A percentile compares a stretch with the other conserved stretches of the same genome.
Evolutionary conservation across 495 filamentous ascomycete genomes (phyloP).

Genomic region (Neurospora sublineolata): DNA sequence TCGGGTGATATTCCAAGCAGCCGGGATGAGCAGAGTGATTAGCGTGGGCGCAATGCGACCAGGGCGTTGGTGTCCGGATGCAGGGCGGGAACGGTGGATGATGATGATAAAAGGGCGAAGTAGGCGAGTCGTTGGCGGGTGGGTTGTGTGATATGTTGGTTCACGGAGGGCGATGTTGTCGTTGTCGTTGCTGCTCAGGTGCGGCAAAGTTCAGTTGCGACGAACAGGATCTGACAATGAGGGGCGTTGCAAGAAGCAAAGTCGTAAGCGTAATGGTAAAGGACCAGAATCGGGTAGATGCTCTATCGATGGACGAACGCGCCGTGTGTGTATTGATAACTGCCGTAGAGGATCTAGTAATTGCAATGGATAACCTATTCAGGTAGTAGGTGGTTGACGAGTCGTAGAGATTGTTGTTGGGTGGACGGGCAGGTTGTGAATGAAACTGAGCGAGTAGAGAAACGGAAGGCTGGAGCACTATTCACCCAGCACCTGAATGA

Average conservation of each 20-base stretch:
- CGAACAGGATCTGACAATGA: background rate
- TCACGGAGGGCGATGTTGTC: background rate
- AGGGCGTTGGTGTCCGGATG: background rate
- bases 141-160: background rate
- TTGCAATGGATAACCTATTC: slow-evolving; percentile 7
- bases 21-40: background rate
- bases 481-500: background rate
- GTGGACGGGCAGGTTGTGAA: slow-evolving; percentile 7
- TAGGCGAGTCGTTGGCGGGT: background rate
- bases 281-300: background rate
- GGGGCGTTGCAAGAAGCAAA: background rate
- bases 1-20: background rate
- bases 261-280: background rate
- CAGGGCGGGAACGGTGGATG: background rate
- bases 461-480: background rate
- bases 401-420: slow-evolving; percentile 12
- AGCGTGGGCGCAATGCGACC: background rate
- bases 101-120: background rate
- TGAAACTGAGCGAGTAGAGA: background rate
- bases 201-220: background rate
- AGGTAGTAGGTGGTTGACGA: slow-evolving; percentile 1
- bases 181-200: background rate
- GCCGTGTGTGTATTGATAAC: background rate
- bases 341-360: background rate
- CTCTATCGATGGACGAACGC: background rate